phyloP scores from a whole-genome alignment of 768 basidiomycete species.

The Cystobasidium onofrii region DNA sequence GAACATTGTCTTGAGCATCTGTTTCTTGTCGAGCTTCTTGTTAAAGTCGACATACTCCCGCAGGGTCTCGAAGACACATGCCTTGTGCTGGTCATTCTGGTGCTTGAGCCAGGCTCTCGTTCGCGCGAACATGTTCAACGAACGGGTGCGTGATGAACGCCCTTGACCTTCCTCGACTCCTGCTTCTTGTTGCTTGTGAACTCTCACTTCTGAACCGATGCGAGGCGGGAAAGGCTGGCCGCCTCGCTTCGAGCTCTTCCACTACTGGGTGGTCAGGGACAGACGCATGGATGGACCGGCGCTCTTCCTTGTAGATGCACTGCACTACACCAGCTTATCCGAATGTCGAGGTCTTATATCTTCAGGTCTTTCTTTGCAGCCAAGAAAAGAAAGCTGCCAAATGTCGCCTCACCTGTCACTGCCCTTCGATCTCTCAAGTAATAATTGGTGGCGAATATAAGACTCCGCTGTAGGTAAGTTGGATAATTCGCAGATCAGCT shows the following conservation, averaged over 20 bases:
- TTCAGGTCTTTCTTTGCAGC: no score
- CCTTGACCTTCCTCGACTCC: background rate
- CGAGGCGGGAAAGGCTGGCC: background rate
- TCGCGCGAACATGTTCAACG: background rate
- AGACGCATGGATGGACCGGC: background rate
- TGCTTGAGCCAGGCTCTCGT: background rate
- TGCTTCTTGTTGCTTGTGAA: background rate
- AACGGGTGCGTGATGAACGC: background rate
- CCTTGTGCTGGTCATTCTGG: slow-evolving; percentile 17
- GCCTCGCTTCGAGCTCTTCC: background rate
- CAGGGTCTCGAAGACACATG: slow-evolving; percentile 12
- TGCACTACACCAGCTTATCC: background rate
- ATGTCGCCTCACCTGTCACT: background rate
- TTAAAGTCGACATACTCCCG: background rate
- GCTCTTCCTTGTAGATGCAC: no score
- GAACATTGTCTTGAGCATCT: background rate
- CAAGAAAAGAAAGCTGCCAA: background rate
- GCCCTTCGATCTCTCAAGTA: background rate
- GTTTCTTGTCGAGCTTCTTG: slow-evolving; percentile 23
- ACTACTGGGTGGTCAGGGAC: background rate
- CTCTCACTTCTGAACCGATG: background rate
- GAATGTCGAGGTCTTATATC: background rate
- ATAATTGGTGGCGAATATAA: background rate
- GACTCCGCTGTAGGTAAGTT: no score
- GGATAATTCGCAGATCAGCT: no score